Conservation (phyloP, 306 rosid species). For the Cicer yamashitae region DNA sequence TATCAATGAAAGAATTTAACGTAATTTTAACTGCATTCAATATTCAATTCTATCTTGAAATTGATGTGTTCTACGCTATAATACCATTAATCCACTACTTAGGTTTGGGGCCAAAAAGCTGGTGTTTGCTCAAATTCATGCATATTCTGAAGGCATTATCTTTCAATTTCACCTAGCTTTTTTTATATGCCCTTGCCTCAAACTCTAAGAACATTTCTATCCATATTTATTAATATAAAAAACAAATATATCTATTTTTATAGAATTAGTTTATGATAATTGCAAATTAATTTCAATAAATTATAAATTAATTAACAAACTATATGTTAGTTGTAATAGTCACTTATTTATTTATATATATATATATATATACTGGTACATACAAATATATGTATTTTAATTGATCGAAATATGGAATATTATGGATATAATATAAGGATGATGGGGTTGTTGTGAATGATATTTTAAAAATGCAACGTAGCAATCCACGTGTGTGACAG, state of each 20-base stretch:
- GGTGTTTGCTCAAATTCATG: constrained; percentile 45
- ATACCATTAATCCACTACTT: constrained; percentile 40
- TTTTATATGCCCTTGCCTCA: constrained; percentile 42
- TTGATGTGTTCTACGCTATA: not conserved
- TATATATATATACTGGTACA: too few species aligned
- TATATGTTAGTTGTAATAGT: too few species aligned
- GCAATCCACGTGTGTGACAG: too few species aligned
- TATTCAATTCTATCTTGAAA: constrained; percentile 30
- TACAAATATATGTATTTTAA: not conserved
- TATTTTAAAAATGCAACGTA: too few species aligned
- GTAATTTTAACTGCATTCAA: too few species aligned
- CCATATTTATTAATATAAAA: constrained; percentile 21
- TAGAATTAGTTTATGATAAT: not conserved
- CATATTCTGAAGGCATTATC: constrained; percentile 45
- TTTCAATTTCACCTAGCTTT: constrained; percentile 47
- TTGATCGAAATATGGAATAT: constrained; percentile 20
- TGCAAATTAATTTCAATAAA: too few species aligned
- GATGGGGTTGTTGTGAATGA: constrained; percentile 37
- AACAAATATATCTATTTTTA: not conserved
- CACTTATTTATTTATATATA: too few species aligned
- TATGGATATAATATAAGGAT: not conserved
- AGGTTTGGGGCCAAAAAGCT: constrained; percentile 50
- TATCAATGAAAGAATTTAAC: too few species aligned
- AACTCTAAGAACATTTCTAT: constrained; percentile 17
- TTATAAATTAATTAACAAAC: too few species aligned